Conservation (phyloP, 2,329 filamentous ascomycete species). For the Calonectria naviculata region DNA sequence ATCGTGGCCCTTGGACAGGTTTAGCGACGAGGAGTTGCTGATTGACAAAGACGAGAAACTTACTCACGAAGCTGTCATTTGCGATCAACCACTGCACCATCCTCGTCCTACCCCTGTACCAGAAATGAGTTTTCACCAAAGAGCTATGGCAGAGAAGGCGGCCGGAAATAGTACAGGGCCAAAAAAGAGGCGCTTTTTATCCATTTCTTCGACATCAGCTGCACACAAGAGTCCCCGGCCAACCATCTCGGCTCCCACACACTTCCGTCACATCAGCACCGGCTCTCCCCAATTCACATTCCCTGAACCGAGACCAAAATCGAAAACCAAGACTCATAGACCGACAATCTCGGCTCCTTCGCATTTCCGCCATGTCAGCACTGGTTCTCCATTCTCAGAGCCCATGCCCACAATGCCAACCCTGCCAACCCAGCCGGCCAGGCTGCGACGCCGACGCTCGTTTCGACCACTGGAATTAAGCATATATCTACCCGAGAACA, state of each 20-base stretch:
- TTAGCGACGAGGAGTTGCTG: slow-evolving; percentile 43
- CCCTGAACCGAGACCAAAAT: slow-evolving; percentile 23
- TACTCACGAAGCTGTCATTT: slow-evolving; percentile 36
- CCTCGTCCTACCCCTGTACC: slow-evolving; percentile 41
- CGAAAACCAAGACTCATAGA: slow-evolving; percentile 45
- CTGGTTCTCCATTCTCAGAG: slow-evolving; percentile 48
- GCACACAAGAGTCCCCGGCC: slow-evolving; percentile 56
- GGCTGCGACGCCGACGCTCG: slow-evolving; percentile 42
- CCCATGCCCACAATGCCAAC: slow-evolving; percentile 16
- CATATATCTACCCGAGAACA: slow-evolving; percentile 55
- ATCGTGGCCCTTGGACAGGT: slow-evolving; percentile 40
- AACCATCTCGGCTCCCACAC: slow-evolving; percentile 67
- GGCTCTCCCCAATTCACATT: slow-evolving; percentile 52
- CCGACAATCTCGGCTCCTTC: slow-evolving; percentile 69
- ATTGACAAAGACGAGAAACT: slow-evolving; percentile 47
- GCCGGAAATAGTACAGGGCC: slow-evolving; percentile 56
- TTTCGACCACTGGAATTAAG: slow-evolving; percentile 69
- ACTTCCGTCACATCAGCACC: slow-evolving; percentile 70
- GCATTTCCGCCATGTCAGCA: slow-evolving; percentile 69
- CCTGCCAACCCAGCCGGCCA: slow-evolving; percentile 34
- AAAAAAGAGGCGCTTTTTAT: slow-evolving; percentile 58
- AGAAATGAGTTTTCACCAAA: slow-evolving; percentile 28
- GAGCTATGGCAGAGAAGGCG: slow-evolving; percentile 33
- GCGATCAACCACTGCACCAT: slow-evolving; percentile 43
- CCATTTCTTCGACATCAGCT: slow-evolving; percentile 55